A percentile compares a stretch with the other conserved stretches of the same genome.
Evolutionary conservation across 2,329 filamentous ascomycete species (phyloP).

Genomic region (Camillea tinctor): DNA sequence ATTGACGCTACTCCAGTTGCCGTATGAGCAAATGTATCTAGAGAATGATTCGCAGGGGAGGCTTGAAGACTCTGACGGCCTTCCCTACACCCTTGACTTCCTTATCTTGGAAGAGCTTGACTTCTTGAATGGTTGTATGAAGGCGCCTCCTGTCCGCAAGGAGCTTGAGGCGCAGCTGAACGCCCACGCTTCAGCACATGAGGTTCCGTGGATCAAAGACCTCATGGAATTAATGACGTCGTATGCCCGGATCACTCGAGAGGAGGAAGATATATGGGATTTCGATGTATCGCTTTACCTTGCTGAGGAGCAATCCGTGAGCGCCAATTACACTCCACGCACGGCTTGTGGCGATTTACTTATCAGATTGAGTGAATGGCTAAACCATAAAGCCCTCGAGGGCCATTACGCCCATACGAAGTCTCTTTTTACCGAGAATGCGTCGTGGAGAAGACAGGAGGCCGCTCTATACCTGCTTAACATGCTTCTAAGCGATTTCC

Average conservation of each 20-base stretch:
- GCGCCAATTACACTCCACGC: conserved; percentile 91
- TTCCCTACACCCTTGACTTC: conserved; percentile 95
- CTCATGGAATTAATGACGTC: conserved; percentile 81
- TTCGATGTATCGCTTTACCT: conserved; percentile 95
- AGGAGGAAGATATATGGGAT: conserved; percentile 95
- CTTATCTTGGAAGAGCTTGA: conserved; percentile 92
- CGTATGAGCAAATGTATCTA: conserved; percentile 84
- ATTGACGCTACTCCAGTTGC: conserved; percentile 66
- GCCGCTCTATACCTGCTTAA: conserved; percentile 82
- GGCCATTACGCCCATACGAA: conserved; percentile 77
- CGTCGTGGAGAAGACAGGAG: conserved; percentile 67
- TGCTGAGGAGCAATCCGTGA: conserved; percentile 91
- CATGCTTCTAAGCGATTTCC: conserved; percentile 78
- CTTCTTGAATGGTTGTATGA: conserved; percentile 87
- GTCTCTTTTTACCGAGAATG: conserved; percentile 62
- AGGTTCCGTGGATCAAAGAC: conserved; percentile 79
- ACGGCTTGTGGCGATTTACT: conserved; percentile 90
- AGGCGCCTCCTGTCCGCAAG: conserved; percentile 82
- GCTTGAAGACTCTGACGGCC: conserved; percentile 81
- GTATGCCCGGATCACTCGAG: conserved; percentile 85
- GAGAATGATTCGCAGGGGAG: conserved; percentile 81
- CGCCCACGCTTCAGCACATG: conserved; percentile 56
- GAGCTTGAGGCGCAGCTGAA: conserved; percentile 81
- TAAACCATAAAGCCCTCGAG: conserved; percentile 72
- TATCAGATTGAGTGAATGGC: conserved; percentile 91